phyloP scores from a whole-genome alignment of 306 rosid genomes.

The Lathyrus aphaca region DNA sequence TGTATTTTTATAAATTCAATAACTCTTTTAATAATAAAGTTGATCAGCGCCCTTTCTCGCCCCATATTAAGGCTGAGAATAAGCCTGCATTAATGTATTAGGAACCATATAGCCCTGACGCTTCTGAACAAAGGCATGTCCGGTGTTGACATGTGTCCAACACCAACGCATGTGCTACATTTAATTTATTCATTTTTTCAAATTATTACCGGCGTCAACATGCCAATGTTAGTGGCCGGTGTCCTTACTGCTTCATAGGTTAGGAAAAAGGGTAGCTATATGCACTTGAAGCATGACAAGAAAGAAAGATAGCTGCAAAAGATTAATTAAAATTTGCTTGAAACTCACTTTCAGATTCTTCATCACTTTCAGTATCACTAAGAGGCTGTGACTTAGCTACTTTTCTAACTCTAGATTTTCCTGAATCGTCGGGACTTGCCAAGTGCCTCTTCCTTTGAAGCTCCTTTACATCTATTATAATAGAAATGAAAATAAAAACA shows the following conservation, averaged over 20 bases:
- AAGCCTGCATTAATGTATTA: conserved; percentile 2
- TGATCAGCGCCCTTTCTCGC: conserved; percentile 1
- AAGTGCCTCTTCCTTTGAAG: conserved; percentile 96
- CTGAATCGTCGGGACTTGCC: conserved; percentile 78
- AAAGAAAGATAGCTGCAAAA: conserved; percentile 32
- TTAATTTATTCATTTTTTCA: too few species aligned
- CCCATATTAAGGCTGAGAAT: not conserved
- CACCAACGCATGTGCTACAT: too few species aligned
- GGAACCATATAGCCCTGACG: not conserved
- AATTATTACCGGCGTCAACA: too few species aligned
- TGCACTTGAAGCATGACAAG: conserved; percentile 20
- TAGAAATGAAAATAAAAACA: conserved; percentile 33
- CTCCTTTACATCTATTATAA: conserved; percentile 81
- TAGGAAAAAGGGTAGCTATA: conserved; percentile 22
- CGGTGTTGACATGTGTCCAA: too few species aligned
- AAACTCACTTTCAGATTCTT: conserved; percentile 86
- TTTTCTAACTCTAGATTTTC: conserved; percentile 87
- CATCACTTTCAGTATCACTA: conserved; percentile 81
- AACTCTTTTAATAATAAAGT: not conserved
- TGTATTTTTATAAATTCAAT: not conserved
- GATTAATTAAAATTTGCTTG: conserved; percentile 30
- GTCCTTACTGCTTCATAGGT: too few species aligned
- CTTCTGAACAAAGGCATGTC: too few species aligned
- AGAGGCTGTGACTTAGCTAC: conserved; percentile 73
- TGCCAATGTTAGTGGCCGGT: too few species aligned